These are phyloP conservation scores for Zymoseptoria crescenta DNA, from an alignment of 2,329 filamentous ascomycete species.

Conservation along the genomic window DNA sequence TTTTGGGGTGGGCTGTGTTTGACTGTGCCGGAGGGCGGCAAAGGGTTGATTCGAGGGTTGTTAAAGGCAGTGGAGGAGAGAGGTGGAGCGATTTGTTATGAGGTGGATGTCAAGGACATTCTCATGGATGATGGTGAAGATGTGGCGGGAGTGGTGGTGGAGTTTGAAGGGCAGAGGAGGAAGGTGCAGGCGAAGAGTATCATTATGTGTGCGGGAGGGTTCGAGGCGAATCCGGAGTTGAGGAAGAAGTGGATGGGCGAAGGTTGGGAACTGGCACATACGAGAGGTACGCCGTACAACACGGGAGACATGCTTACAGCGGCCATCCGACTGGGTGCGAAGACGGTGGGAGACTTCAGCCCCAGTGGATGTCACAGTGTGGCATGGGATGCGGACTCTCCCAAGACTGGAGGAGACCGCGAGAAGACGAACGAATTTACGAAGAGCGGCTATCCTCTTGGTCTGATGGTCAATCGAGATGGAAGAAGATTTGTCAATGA, in stretches of 20 bases:
- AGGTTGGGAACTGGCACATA: constrained; percentile 55
- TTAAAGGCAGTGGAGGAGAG: constrained; percentile 35
- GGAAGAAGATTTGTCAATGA: constrained; percentile 60
- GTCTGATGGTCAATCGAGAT: constrained; percentile 54
- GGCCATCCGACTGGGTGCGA: constrained; percentile 47
- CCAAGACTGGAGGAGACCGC: constrained; percentile 48
- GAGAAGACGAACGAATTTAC: constrained; percentile 59
- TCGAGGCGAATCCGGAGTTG: constrained; percentile 54
- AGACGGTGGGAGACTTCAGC: constrained; percentile 43
- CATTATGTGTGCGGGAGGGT: constrained; percentile 54
- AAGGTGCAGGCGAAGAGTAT: constrained; percentile 35
- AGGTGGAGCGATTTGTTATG: constrained; percentile 42
- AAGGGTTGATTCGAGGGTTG: constrained; percentile 49
- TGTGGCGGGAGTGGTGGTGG: constrained; percentile 30
- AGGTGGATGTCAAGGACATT: constrained; percentile 40
- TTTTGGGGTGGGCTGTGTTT: constrained; percentile 62
- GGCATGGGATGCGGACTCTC: constrained; percentile 58
- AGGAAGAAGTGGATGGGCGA: constrained; percentile 49
- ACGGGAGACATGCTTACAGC: constrained; percentile 51
- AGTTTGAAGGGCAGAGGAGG: constrained; percentile 19
- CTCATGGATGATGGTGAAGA: constrained; percentile 28
- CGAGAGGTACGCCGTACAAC: constrained; percentile 58
- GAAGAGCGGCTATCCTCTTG: constrained; percentile 61
- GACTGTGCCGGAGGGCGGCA: constrained; percentile 52
- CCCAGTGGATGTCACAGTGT: constrained; percentile 59